phyloP scores from a whole-genome alignment of 495 filamentous ascomycete species.

The Penicillium ochrochloron region DNA sequence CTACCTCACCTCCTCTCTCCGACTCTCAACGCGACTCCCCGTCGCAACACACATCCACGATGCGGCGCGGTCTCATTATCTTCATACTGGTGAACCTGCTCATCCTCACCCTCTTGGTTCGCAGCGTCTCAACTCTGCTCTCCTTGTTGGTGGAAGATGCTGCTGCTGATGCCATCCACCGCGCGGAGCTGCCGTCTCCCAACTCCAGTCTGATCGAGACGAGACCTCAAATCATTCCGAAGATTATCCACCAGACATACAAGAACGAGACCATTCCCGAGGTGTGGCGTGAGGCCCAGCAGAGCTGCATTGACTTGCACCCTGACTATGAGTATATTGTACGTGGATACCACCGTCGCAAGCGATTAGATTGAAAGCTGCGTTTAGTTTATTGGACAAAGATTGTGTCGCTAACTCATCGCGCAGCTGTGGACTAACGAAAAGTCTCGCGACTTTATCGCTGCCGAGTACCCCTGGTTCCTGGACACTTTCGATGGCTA shows the following conservation, averaged over 20 bases:
- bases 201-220: slow-evolving; percentile 63
- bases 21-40: not conserved
- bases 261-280: slow-evolving; percentile 75
- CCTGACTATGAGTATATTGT: slow-evolving; percentile 83
- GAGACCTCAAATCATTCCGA: slow-evolving; percentile 73
- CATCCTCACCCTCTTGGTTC: slow-evolving; percentile 61
- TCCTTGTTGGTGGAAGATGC: slow-evolving; percentile 71
- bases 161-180: slow-evolving; percentile 65
- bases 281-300: slow-evolving; percentile 73
- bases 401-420: slow-evolving; percentile 23
- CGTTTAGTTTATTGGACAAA: too few species aligned
- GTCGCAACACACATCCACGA: slow-evolving; percentile 37
- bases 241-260: slow-evolving; percentile 91
- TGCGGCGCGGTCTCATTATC: slow-evolving; percentile 66
- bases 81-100: slow-evolving; percentile 66
- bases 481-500: slow-evolving; percentile 82
- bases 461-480: slow-evolving; percentile 83
- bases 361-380: not conserved
- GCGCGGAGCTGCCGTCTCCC: slow-evolving; percentile 65
- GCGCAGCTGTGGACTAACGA: slow-evolving; percentile 84
- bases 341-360: slow-evolving; percentile 19
- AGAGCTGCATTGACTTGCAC: slow-evolving; percentile 77
- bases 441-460: slow-evolving; percentile 75
- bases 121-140: slow-evolving; percentile 66
- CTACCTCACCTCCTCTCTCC: too few species aligned